phyloP scores from a whole-genome alignment of 306 rosid species.

The Cyamopsis tetragonoloba region DNA sequence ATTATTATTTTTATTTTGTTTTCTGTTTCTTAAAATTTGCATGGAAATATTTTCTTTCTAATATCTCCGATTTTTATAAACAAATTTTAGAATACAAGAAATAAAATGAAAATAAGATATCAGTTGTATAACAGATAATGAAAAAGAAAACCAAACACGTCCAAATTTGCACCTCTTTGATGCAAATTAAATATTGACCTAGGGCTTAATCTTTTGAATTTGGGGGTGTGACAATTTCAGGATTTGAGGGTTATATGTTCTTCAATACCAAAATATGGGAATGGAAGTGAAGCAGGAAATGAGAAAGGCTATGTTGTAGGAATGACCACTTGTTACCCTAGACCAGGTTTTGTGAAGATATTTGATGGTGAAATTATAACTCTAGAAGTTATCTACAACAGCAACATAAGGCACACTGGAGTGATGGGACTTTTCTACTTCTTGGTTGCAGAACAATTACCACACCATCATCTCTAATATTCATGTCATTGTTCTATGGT shows the following conservation, averaged over 20 bases:
- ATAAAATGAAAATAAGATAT: too few species aligned
- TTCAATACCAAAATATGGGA: conserved; percentile 63
- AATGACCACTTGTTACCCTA: conserved; percentile 80
- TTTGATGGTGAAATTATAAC: conserved; percentile 49
- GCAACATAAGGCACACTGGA: conserved; percentile 45
- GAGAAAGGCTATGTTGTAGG: conserved; percentile 81
- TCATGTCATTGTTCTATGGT: neutral
- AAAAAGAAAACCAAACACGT: too few species aligned
- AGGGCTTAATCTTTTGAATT: neutral
- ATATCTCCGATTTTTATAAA: too few species aligned
- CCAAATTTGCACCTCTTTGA: neutral
- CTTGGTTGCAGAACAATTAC: conserved; percentile 56
- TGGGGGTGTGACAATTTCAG: conserved; percentile 31
- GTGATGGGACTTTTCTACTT: conserved; percentile 76
- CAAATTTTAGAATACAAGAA: too few species aligned
- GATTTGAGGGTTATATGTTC: conserved; percentile 66
- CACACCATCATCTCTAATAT: conserved; percentile 17
- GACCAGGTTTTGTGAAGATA: conserved; percentile 58
- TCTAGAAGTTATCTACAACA: conserved; percentile 39
- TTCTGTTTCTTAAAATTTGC: too few species aligned
- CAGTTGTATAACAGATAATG: too few species aligned
- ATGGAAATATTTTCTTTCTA: too few species aligned
- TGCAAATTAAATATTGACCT: neutral
- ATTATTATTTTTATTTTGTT: too few species aligned
- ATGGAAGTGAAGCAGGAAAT: conserved; percentile 60